Conservation (phyloP, 345 rosid genomes). For the Salix koriyanagi region DNA sequence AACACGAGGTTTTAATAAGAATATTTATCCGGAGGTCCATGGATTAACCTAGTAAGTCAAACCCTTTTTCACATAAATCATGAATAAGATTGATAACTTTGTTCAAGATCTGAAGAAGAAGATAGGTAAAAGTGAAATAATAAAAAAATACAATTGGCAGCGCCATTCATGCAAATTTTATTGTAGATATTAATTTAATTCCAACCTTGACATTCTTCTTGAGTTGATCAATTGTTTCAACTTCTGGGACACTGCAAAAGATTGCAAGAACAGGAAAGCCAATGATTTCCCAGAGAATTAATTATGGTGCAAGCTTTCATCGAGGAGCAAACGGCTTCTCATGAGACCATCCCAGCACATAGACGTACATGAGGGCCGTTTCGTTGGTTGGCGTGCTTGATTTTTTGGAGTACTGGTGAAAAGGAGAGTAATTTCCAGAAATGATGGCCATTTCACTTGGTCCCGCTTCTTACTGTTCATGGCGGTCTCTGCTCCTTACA, state of each 20-base stretch:
- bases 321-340: not conserved
- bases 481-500: not conserved
- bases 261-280: too few species aligned
- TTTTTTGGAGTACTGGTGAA: not conserved
- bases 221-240: too few species aligned
- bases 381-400: not conserved
- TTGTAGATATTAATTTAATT: too few species aligned
- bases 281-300: too few species aligned
- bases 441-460: not conserved
- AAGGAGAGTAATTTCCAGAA: not conserved
- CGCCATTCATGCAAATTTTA: not conserved
- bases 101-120: not conserved
- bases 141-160: not conserved
- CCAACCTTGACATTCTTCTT: too few species aligned
- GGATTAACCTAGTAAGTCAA: too few species aligned
- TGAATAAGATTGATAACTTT: too few species aligned
- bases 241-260: too few species aligned
- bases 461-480: not conserved
- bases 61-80: too few species aligned
- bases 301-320: not conserved
- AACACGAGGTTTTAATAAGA: too few species aligned
- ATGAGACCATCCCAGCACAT: not conserved
- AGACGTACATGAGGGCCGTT: not conserved
- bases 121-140: not conserved
- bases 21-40: too few species aligned